phyloP scores from a whole-genome alignment of 345 rosid genomes.

The Salix dunnii region DNA sequence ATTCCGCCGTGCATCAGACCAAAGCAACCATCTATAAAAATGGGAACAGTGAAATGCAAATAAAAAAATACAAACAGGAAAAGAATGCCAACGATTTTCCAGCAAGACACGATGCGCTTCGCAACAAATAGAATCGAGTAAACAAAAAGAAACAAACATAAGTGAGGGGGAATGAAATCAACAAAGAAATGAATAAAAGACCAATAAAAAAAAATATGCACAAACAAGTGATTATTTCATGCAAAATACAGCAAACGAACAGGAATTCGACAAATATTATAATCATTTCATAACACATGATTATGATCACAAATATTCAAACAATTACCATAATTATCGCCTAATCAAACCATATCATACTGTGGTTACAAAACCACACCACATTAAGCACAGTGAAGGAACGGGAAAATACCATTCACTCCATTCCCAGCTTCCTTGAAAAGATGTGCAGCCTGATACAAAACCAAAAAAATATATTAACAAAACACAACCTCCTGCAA shows the following conservation, averaged over 20 bases:
- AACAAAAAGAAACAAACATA: neutral
- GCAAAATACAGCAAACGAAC: neutral
- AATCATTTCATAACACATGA: neutral
- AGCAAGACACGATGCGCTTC: neutral
- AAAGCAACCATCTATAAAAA: neutral
- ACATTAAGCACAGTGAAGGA: neutral
- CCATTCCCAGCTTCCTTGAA: slow-evolving; percentile 21
- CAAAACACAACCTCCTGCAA: neutral
- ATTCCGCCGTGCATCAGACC: neutral
- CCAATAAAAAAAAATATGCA: neutral
- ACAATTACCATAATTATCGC: neutral
- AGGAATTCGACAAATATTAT: neutral
- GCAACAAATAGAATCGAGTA: neutral
- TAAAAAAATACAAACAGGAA: neutral
- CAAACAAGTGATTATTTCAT: neutral
- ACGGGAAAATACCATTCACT: slow-evolving; percentile 13
- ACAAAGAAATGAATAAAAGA: neutral
- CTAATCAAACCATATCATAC: neutral
- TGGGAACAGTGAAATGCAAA: neutral
- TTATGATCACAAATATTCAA: neutral
- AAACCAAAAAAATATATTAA: neutral
- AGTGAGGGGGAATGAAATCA: neutral
- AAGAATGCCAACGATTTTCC: neutral
- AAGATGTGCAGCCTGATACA: slow-evolving; percentile 29
- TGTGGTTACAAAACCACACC: neutral